These are phyloP conservation scores for Penicillium hordei DNA, from an alignment of 2,329 filamentous ascomycete genomes.

Conservation along the genomic window DNA sequence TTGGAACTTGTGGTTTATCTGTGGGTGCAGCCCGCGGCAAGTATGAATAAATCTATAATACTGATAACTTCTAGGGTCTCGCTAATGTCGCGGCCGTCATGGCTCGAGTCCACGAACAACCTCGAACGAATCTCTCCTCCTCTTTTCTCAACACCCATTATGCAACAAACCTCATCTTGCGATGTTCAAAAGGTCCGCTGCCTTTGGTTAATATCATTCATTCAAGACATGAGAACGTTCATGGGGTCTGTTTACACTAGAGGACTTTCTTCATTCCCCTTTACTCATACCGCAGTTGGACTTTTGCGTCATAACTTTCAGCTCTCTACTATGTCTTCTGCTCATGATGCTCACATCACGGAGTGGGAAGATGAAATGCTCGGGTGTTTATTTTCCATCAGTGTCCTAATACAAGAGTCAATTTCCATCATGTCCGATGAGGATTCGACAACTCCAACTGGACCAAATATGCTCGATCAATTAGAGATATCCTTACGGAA, in stretches of 20 bases:
- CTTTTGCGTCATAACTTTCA: not conserved
- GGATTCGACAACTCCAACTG: not conserved
- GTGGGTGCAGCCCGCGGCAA: constrained; percentile 18
- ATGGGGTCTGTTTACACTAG: constrained; percentile 22
- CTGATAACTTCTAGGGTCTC: constrained; percentile 22
- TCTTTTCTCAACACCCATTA: not conserved
- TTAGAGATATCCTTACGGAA: constrained; percentile 12
- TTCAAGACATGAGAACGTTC: constrained; percentile 32
- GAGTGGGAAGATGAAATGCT: not conserved
- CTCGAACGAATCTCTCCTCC: constrained; percentile 17
- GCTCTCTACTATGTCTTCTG: not conserved
- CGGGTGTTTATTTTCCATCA: not conserved
- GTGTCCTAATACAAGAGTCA: not conserved
- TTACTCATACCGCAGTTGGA: not conserved
- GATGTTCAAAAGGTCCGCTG: constrained; percentile 30
- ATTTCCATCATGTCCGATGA: not conserved
- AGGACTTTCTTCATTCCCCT: constrained; percentile 16
- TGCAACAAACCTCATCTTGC: constrained; percentile 1
- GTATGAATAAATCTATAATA: not conserved
- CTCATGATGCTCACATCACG: not conserved
- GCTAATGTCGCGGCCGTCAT: constrained; percentile 30
- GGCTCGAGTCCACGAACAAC: constrained; percentile 30
- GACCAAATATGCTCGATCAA: not conserved
- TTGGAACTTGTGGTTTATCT: constrained; percentile 31
- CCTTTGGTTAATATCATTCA: constrained; percentile 32